phyloP scores from a whole-genome alignment of 169 alveolate genomes.

The Babesia ovis region DNA sequence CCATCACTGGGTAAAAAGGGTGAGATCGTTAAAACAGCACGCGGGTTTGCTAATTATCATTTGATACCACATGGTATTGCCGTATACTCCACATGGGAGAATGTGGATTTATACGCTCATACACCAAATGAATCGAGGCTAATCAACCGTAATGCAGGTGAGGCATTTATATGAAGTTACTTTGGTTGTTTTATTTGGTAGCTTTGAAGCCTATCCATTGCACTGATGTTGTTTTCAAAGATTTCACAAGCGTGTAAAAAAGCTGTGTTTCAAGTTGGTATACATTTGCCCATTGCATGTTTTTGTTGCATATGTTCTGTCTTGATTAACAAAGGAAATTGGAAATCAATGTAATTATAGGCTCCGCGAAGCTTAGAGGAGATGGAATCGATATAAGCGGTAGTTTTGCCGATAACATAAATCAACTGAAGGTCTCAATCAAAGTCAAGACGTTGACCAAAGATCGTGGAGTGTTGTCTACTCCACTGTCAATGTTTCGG shows the following conservation, averaged over 20 bases:
- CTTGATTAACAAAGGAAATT: too few relatives aligned
- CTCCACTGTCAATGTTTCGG: slow-evolving; percentile 40
- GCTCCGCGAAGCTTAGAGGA: neutral
- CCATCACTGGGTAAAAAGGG: slow-evolving; percentile 49
- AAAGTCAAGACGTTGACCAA: slow-evolving; percentile 12
- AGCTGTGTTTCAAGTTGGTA: too few relatives aligned
- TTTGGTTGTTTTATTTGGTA: too few relatives aligned
- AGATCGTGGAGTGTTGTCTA: neutral
- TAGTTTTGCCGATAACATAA: neutral
- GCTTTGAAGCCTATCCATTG: too few relatives aligned
- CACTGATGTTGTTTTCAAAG: too few relatives aligned
- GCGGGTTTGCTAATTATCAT: slow-evolving; percentile 58
- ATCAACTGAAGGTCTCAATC: neutral
- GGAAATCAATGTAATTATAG: too few relatives aligned
- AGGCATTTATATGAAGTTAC: neutral
- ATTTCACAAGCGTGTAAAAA: too few relatives aligned
- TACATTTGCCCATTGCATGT: too few relatives aligned
- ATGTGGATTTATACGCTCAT: slow-evolving; percentile 37
- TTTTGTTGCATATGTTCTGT: too few relatives aligned
- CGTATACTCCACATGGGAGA: slow-evolving; percentile 53
- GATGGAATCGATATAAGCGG: neutral
- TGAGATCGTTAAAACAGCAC: slow-evolving; percentile 18
- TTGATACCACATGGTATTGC: slow-evolving; percentile 56
- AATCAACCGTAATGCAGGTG: neutral
- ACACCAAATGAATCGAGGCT: neutral